Percentiles rank a stretch among this genome's conserved stretches.
Conservation (phyloP, 2,329 filamentous ascomycete species). For the Mariannaea sp. region DNA sequence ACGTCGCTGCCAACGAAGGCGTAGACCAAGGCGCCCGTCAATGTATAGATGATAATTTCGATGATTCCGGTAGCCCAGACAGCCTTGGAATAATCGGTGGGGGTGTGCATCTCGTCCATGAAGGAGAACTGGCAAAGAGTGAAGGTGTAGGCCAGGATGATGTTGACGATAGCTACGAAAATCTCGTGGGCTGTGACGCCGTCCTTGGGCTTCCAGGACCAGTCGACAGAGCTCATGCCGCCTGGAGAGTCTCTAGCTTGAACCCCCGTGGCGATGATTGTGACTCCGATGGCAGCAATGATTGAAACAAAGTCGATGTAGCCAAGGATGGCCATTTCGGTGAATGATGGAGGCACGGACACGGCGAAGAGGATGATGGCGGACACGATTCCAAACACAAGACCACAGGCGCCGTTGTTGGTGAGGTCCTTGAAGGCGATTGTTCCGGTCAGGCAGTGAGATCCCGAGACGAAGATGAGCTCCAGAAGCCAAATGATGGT, state of each 20-base stretch:
- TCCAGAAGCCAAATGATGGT: constrained; percentile 13
- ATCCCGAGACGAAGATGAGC: constrained; percentile 18
- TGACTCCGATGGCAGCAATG: constrained; percentile 16
- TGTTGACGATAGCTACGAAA: constrained; percentile 19
- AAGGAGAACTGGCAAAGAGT: constrained; percentile 20
- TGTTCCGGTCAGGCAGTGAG: constrained; percentile 18
- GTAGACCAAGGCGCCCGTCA: constrained; percentile 19
- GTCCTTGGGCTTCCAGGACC: constrained; percentile 15
- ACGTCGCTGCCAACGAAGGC: constrained; percentile 15
- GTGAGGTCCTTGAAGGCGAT: constrained; percentile 20
- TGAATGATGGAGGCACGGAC: constrained; percentile 16
- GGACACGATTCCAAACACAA: constrained; percentile 17
- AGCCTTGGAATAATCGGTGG: constrained; percentile 18
- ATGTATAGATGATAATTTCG: constrained; percentile 19
- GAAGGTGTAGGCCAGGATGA: constrained; percentile 21
- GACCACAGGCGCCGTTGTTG: constrained; percentile 11
- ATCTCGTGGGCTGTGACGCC: constrained; percentile 16
- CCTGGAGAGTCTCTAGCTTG: constrained; percentile 5
- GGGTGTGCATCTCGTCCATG: constrained; percentile 22
- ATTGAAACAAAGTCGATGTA: constrained; percentile 19
- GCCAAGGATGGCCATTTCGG: constrained; percentile 17
- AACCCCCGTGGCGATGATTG: constrained; percentile 16
- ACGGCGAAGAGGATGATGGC: constrained; percentile 18
- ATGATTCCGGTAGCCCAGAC: constrained; percentile 19
- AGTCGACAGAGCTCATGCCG: constrained; percentile 16